Percentiles rank a stretch among this genome's conserved stretches.
These are phyloP conservation scores for Schoenoplectus tabernaemontani DNA, from an alignment of 202 grass and related monocot species.

Conservation along the genomic window DNA sequence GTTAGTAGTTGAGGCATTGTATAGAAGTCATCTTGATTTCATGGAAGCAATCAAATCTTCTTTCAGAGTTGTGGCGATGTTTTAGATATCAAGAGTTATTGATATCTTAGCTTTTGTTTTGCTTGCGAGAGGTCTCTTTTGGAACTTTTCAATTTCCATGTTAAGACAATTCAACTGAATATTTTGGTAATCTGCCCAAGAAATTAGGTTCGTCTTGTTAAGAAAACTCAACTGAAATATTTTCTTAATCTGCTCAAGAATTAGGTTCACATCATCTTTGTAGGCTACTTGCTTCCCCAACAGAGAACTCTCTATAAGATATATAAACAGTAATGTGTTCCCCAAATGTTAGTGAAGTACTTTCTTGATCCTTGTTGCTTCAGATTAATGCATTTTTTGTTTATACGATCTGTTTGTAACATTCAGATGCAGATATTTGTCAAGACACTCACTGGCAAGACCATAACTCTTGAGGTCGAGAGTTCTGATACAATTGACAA, in stretches of 20 bases:
- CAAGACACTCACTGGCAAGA: constrained; percentile 22
- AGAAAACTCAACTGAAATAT: no score
- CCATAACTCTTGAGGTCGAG: no score
- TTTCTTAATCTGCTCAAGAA: no score
- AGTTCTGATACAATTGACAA: no score
- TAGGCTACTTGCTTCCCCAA: background rate
- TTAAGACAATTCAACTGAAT: background rate
- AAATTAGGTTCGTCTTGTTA: background rate
- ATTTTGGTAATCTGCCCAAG: background rate
- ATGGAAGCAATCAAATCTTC: background rate
- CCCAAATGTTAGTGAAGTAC: background rate
- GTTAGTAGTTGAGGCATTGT: background rate
- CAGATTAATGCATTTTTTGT: background rate
- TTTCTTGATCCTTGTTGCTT: background rate
- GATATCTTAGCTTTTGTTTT: background rate
- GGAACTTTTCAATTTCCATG: background rate
- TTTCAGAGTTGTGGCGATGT: background rate
- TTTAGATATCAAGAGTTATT: background rate
- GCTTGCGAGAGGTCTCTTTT: background rate
- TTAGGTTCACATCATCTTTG: background rate
- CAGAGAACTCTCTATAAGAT: background rate
- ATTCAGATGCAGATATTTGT: constrained; percentile 28
- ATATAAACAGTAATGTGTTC: background rate
- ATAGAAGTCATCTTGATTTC: background rate
- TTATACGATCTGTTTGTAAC: background rate